Conservation (phyloP, 1,284 basidiomycete genomes). For the Inonotus hispidus region DNA sequence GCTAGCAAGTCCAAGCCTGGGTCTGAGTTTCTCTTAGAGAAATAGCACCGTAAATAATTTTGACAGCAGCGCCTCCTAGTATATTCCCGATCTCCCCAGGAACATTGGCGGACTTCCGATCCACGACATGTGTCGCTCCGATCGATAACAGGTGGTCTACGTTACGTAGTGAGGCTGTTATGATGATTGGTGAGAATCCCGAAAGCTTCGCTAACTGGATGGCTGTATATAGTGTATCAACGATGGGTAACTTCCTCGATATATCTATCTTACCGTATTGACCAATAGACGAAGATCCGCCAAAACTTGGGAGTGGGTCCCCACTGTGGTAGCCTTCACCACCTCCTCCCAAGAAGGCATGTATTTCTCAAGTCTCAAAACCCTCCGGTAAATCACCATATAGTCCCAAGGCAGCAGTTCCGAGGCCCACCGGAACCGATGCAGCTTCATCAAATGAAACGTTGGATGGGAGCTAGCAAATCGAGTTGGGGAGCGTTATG, state of each 20-base stretch:
- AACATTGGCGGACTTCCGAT: slow-evolving; percentile 33
- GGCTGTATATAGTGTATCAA: neutral
- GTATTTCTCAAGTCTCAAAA: neutral
- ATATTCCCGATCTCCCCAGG: slow-evolving; percentile 27
- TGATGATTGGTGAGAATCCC: slow-evolving; percentile 49
- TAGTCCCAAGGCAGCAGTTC: slow-evolving; percentile 34
- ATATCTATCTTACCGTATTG: slow-evolving; percentile 30
- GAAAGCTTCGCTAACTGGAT: slow-evolving; percentile 46
- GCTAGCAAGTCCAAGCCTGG: slow-evolving; percentile 21
- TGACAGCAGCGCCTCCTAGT: slow-evolving; percentile 26
- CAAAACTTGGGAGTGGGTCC: slow-evolving; percentile 32
- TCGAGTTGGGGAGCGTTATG: neutral
- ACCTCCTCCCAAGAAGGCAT: slow-evolving; percentile 21
- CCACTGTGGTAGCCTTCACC: slow-evolving; percentile 24
- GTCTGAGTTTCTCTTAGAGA: slow-evolving; percentile 16
- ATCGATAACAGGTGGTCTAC: slow-evolving; percentile 37
- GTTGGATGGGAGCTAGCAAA: slow-evolving; percentile 26
- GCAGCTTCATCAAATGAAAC: slow-evolving; percentile 32
- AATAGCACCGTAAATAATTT: slow-evolving; percentile 36
- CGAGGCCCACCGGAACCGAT: slow-evolving; percentile 35
- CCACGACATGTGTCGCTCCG: slow-evolving; percentile 50
- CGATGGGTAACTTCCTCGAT: slow-evolving; percentile 23
- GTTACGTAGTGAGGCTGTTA: slow-evolving; percentile 44
- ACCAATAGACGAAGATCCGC: slow-evolving; percentile 34
- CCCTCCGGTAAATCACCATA: slow-evolving; percentile 17